Evolutionary conservation across 768 basidiomycete species (phyloP), one percentile per base, ranked within the genome.

Genomic region (Tylopilus rubrobrunneus): DNA sequence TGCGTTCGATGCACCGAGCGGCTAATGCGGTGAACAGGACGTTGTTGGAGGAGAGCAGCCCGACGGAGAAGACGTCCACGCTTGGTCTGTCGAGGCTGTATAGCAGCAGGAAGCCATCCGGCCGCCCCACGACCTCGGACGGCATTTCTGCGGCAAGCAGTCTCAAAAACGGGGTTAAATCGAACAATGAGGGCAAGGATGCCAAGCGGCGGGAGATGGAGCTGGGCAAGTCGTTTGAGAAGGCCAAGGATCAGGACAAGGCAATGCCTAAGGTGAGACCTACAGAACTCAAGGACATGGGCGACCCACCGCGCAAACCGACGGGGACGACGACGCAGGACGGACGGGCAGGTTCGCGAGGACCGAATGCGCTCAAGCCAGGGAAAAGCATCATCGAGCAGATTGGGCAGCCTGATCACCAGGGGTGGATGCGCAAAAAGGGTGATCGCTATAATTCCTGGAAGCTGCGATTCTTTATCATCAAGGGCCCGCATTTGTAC

Each of bases 381-480:
- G 89, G 89, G 0, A 76, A 78, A 67, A 92, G 83, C 55, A 88
- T 97, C 46, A 69, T 97, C 51, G 85, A 92, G 51, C 91, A 96
- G 71, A 93, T 99, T 56, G 97, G 96, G 5, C 81, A 81, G 25
- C 84, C 92, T 15, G 97, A 99, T 72, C 85, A 90, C 67, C 76
- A 79, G 31, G 97, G 97, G 7, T 98, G 92, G 87, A 87, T 99
- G 87, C 81, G 89, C 66, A 99, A 98, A 81, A 92, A 86, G 74
- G 91, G 91, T 1, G 97, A 97, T 45, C 76, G 86, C 58, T 98
- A 97, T 69, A 94, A 91, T 62, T 76, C 80, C 19, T 99, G 97
- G 97, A 98, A 97, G 74, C 64, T 78, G 56, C 76, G 96, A 43
- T 99, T 89, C 74, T 92, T 96, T 62, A 83, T 97, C 31, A 81